Conservation (phyloP, 1,284 basidiomycete species). For the Tylopilus orsonianus region DNA sequence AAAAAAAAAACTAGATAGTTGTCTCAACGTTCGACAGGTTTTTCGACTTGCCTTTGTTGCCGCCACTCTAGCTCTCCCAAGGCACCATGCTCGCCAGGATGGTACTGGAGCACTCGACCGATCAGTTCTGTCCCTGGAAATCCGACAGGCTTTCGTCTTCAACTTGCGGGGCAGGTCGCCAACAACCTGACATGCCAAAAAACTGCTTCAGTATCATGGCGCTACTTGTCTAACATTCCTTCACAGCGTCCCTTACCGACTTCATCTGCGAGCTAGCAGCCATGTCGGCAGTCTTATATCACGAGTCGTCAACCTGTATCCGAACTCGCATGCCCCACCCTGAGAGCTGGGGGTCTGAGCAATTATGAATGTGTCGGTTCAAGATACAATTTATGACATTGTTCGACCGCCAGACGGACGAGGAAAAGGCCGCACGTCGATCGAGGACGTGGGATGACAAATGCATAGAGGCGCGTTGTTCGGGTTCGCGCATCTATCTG, state of each 20-base stretch:
- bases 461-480: conserved; percentile 48
- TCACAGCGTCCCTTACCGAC: conserved; percentile 11
- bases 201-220: conserved; percentile 2
- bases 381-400: conserved; percentile 55
- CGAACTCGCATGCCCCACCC: conserved; percentile 61
- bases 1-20: not conserved
- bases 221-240: not conserved
- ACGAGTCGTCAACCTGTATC: conserved; percentile 42
- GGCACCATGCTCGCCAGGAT: conserved; percentile 13
- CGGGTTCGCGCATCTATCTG: conserved; percentile 15
- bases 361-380: conserved; percentile 68
- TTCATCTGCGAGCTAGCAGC: conserved; percentile 2
- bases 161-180: conserved; percentile 14
- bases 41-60: conserved; percentile 14
- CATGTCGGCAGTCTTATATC: conserved; percentile 22
- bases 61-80: not conserved
- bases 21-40: conserved; percentile 14
- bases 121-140: conserved; percentile 14
- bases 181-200: conserved; percentile 14
- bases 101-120: conserved; percentile 20
- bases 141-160: conserved; percentile 4
- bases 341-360: conserved; percentile 36
- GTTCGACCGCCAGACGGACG: conserved; percentile 64
- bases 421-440: conserved; percentile 71
- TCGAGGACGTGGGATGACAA: conserved; percentile 67